Base-by-base conservation (phyloP, 345 rosid species). In the Murraya paniculata region DNA sequence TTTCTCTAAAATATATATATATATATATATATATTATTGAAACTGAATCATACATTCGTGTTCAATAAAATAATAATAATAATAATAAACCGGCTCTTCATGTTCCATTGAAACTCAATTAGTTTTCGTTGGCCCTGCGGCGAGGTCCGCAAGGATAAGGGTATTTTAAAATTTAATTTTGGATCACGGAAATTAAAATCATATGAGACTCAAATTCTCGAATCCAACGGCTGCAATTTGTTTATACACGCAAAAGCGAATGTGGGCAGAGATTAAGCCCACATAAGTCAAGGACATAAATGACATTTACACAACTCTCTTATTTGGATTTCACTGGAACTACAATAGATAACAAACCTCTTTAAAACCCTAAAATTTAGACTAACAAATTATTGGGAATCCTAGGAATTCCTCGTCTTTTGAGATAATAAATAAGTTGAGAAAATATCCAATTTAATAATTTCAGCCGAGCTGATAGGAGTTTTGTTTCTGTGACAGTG, bases 331-430 rank as follows among this genome's bases (percentile, higher is more conserved):
- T 58, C 27, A 9, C 58, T 36, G 0, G 24, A 58, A 58, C 58
- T 61, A 27, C 18, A 60, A 16, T 4, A 60, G 2, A 57, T 28
- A 58, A n/a, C n/a, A n/a, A 22, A 14, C 36, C 76, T 36, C 31
- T n/a, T 24, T 6, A 35, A 73, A 73, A 58, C 76, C 76, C 76
- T 73, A 9, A n/a, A 56, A 22, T 7, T 31, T n/a, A n/a, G n/a
- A 57, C 50, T 45, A 45, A 45, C 50, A 45, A 45, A 45, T 45
- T 45, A 11, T 45, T 1, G 16, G 50, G 50, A 45, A 45, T 13
- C 50, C 50, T 45, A 45, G 18, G 50, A 45, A 11, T 45, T 45
- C 50, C 13, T 11, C 50, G 4, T 45, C 16, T 11, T 45, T 45
- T 11, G 50, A 45, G 50, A 4, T 11, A 45, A 13, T 4, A 45